Conservation (phyloP, 208 protist species). For the Acanthamoeba royreba region DNA sequence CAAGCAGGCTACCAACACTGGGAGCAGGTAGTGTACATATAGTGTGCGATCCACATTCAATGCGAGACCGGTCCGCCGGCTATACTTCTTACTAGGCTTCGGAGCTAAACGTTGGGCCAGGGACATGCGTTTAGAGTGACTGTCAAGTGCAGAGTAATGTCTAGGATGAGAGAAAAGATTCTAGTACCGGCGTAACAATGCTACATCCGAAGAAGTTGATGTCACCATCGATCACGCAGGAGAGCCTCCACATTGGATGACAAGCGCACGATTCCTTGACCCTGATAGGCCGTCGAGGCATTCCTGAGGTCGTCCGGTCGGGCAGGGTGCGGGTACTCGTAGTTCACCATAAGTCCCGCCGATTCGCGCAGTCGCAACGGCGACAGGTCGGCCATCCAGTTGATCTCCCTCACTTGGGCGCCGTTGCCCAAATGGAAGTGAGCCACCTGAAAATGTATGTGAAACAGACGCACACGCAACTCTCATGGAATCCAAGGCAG, state of each 20-base stretch:
- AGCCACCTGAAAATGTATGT: neutral
- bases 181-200: no score
- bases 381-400: slow-evolving; percentile 50
- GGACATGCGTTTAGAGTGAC: no score
- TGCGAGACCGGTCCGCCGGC: no score
- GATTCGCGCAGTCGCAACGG: slow-evolving; percentile 20
- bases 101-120: no score
- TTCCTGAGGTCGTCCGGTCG: neutral
- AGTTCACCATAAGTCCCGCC: slow-evolving; percentile 61
- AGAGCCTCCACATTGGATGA: neutral
- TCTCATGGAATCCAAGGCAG: neutral
- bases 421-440: slow-evolving; percentile 63
- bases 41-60: no score
- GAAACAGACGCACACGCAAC: neutral
- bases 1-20: neutral
- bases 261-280: neutral
- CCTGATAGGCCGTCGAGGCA: neutral
- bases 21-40: no score
- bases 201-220: no score
- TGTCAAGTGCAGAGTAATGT: no score
- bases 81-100: no score
- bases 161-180: no score
- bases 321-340: neutral
- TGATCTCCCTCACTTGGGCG: slow-evolving; percentile 35
- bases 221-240: neutral